Conservation (phyloP, 805 yeast species). For the Pichia deserticola region DNA sequence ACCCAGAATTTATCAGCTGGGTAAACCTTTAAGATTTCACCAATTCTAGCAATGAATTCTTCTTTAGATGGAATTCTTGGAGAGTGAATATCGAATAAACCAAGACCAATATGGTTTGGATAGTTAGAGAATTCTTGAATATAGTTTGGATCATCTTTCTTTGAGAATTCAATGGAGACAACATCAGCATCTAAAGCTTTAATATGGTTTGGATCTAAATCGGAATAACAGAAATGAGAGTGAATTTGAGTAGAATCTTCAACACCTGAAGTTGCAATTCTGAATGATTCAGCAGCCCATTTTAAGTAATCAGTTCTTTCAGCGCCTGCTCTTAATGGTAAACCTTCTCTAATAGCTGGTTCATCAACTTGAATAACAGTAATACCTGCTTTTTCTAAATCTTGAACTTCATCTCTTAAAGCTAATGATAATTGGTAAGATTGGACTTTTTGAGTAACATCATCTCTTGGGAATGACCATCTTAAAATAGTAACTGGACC, state of each 20-base stretch:
- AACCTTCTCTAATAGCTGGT: slow-evolving; percentile 99
- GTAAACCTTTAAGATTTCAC: slow-evolving; percentile 91
- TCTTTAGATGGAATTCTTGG: slow-evolving; percentile 98
- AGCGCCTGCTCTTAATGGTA: slow-evolving; percentile 95
- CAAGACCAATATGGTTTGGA: slow-evolving; percentile 99
- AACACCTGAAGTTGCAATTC: slow-evolving; percentile 99
- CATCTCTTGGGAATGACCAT: slow-evolving; percentile 99
- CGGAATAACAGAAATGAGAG: slow-evolving; percentile 99
- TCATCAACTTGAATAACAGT: slow-evolving; percentile 98
- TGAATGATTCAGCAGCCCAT: slow-evolving; percentile 99
- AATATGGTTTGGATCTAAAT: slow-evolving; percentile 98
- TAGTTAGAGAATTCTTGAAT: slow-evolving; percentile 95
- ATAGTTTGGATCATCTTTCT: slow-evolving; percentile 98
- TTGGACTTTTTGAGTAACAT: slow-evolving; percentile 86
- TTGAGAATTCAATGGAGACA: slow-evolving; percentile 97
- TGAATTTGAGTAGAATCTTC: slow-evolving; percentile 93
- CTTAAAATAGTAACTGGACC: slow-evolving; percentile 99
- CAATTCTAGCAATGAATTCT: slow-evolving; percentile 91
- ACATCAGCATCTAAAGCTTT: slow-evolving; percentile 99
- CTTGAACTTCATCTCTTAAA: slow-evolving; percentile 96
- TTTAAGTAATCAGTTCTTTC: slow-evolving; percentile 94
- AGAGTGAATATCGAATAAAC: slow-evolving; percentile 98
- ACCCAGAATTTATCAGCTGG: slow-evolving; percentile 99
- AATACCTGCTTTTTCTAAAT: slow-evolving; percentile 97
- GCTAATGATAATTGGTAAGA: slow-evolving; percentile 96